These are phyloP conservation scores for Oryza punctata DNA, from an alignment of 176 grass and related monocot genomes.

Conservation along the genomic window DNA sequence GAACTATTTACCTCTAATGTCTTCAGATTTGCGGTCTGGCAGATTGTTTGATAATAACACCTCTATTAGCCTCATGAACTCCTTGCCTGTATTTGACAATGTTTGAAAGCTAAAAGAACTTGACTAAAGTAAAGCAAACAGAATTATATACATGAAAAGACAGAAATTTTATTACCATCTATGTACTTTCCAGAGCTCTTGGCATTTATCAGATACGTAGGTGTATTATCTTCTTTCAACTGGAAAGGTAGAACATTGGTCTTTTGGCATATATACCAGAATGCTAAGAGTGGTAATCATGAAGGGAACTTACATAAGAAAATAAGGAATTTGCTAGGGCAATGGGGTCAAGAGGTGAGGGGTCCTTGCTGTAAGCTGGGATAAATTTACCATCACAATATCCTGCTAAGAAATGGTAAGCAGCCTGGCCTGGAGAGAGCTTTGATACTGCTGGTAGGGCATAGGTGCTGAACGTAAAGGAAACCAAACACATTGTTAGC, in stretches of 20 bases:
- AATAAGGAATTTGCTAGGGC: constrained; percentile 69
- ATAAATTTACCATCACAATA: constrained; percentile 84
- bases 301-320: constrained; percentile 39
- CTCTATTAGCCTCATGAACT: constrained; percentile 54
- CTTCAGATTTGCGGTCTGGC: constrained; percentile 37
- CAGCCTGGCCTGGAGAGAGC: constrained; percentile 76
- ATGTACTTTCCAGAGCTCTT: constrained; percentile 60
- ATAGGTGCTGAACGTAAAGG: constrained; percentile 60
- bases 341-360: constrained; percentile 60
- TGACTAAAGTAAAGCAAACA: constrained; percentile 9
- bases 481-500: not conserved
- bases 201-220: constrained; percentile 79
- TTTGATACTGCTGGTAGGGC: constrained; percentile 60
- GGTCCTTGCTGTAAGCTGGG: constrained; percentile 59
- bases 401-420: constrained; percentile 92
- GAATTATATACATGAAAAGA: constrained; percentile 25
- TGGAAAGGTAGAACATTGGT: constrained; percentile 41
- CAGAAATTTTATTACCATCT: constrained; percentile 44
- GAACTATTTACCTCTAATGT: constrained; percentile 58
- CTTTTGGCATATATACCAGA: not conserved
- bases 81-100: constrained; percentile 52
- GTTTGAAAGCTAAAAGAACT: not conserved
- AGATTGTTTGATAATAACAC: constrained; percentile 39
- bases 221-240: constrained; percentile 68
- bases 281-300: not conserved